Conservation (phyloP, 2,329 filamentous ascomycete genomes). For the Aaosphaeria pasadenensis region DNA sequence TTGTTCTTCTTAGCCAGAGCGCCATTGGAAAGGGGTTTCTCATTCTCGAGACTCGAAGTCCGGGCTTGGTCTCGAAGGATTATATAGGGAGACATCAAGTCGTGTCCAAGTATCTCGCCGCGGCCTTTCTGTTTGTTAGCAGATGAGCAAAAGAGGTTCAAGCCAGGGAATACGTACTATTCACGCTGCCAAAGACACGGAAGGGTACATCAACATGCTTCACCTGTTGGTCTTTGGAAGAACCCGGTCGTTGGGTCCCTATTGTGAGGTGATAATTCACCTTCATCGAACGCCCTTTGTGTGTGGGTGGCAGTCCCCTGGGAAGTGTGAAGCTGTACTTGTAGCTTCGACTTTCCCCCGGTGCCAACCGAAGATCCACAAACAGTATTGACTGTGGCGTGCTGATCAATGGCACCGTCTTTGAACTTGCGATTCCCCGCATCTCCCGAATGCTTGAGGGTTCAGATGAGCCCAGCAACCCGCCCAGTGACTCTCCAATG, state of each 20-base stretch:
- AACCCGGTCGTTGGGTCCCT: slow-evolving; percentile 82
- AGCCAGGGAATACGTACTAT: slow-evolving; percentile 47
- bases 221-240: slow-evolving; percentile 71
- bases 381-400: slow-evolving; percentile 95
- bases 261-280: slow-evolving; percentile 88
- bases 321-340: slow-evolving; percentile 85
- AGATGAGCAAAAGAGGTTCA: background rate
- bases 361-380: slow-evolving; percentile 82
- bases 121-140: slow-evolving; percentile 44
- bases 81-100: slow-evolving; percentile 92
- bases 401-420: slow-evolving; percentile 85
- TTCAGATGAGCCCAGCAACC: slow-evolving; percentile 80
- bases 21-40: slow-evolving; percentile 7
- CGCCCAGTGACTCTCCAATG: slow-evolving; percentile 82
- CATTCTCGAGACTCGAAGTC: slow-evolving; percentile 35
- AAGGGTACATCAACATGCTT: slow-evolving; percentile 92
- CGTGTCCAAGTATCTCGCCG: slow-evolving; percentile 86
- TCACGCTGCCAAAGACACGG: slow-evolving; percentile 88
- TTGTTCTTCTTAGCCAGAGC: slow-evolving; percentile 15
- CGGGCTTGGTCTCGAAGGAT: slow-evolving; percentile 79
- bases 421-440: slow-evolving; percentile 80
- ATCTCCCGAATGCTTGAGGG: slow-evolving; percentile 95
- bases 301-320: slow-evolving; percentile 82
- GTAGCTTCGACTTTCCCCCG: slow-evolving; percentile 84
- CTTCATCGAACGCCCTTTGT: slow-evolving; percentile 91